Evolutionary conservation across 345 rosid genomes (phyloP), one percentile per base, ranked within the genome.

Genomic region (Syzygium aqueum): DNA sequence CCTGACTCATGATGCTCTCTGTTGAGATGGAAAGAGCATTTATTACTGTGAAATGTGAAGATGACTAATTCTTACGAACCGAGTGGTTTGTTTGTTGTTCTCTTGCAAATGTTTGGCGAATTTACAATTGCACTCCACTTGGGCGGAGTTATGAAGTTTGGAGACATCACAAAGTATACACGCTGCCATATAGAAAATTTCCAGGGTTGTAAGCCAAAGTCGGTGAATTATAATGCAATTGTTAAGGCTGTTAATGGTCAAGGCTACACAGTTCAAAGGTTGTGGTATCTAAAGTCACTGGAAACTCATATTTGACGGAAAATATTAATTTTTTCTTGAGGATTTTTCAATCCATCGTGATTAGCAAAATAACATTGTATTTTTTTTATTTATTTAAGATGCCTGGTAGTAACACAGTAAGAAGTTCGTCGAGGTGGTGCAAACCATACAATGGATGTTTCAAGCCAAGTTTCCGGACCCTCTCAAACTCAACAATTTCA

Each of bases 321-420:
- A 40, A 40, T 40, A 40, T 40, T 40, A 40, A 40, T 28, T 15
- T 63, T 63, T 30, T 30, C 40, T 65, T 16, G 43, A 65, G 22
- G 21, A 30, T 7, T 65, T 65, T 65, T 15, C 43, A 30, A 65
- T 7, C 22, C 40, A 15, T 0, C 16, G 0, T 0, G 1, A 65
- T 30, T 16, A 65, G 43, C 10, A 65, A 53, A 65, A 30, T 65
- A 16, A 2, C 1, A 65, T 65, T 28, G 5, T 65, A 17, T 15
- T 65, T 63, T 30, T 65, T 0, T 63, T 61, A 17, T 65, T 16
- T 30, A 65, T 8, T 65, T 65, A 6, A 0, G 78, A 65, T 30
- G 40, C 11, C 0, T 8, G 9, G 19, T 0, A 65, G 43, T 30
- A 65, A 30, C 12, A 65, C 1, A 30, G 0, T 16, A 16, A 30